Evolutionary conservation across 2,329 filamentous ascomycete genomes (phyloP).

Genomic region (Xylariaceae sp.): DNA sequence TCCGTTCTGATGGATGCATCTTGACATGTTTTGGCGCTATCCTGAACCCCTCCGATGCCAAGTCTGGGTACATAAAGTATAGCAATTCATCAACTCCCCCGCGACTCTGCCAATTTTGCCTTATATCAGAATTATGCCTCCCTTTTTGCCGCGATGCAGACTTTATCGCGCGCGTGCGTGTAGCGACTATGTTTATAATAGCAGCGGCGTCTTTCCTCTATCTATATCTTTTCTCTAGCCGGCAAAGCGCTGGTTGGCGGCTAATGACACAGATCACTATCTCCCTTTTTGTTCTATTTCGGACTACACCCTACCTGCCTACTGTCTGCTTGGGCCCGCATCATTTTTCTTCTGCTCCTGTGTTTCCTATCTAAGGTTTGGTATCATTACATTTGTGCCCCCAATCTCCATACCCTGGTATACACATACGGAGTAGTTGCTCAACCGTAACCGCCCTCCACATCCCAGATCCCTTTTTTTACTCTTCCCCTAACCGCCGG

Average conservation of each 20-base stretch:
- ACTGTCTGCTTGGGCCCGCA: constrained; percentile 3
- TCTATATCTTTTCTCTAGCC: no score
- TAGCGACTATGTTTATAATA: constrained; percentile 5
- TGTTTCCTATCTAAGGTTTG: constrained; percentile 11
- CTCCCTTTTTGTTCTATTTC: constrained; percentile 30
- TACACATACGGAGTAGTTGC: constrained; percentile 2
- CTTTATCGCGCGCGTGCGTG: constrained; percentile 20
- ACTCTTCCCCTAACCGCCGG: constrained; percentile 42
- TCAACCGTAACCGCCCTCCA: constrained; percentile 18
- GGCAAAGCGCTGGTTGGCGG: constrained; percentile 35
- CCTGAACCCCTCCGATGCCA: no score
- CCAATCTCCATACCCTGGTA: constrained; percentile 15
- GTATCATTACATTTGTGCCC: constrained; percentile 12
- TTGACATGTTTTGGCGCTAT: no score
- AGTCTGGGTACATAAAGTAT: no score
- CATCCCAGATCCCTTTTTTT: constrained; percentile 17
- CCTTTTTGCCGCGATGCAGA: constrained; percentile 11
- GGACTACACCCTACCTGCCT: constrained; percentile 21
- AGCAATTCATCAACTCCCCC: no score
- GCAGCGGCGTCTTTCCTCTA: no score
- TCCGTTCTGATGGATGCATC: no score
- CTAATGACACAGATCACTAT: constrained; percentile 31
- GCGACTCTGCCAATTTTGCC: neutral
- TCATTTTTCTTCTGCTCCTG: constrained; percentile 22
- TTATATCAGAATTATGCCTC: constrained; percentile 1